A percentile compares a stretch with the other conserved stretches of the same genome.
phyloP scores from a whole-genome alignment of 331 rosid genomes.

The Telfairia occidentalis region DNA sequence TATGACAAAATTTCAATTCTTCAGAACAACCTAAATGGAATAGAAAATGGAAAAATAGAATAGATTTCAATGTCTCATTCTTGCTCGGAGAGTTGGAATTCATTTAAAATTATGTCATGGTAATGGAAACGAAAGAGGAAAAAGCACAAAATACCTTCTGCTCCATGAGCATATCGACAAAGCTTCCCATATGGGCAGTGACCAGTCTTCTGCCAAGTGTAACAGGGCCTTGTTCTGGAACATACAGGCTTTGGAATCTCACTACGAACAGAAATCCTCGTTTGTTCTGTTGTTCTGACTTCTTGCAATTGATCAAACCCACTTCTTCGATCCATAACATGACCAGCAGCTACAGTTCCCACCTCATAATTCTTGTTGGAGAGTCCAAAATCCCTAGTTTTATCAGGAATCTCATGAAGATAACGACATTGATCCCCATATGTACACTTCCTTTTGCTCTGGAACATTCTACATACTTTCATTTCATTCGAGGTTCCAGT shows the following conservation, averaged over 20 bases:
- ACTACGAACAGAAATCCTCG: not conserved
- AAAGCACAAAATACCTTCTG: conserved; percentile 1
- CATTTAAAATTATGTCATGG: not conserved
- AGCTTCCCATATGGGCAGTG: not conserved
- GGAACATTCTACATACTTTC: conserved; percentile 14
- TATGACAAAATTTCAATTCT: not conserved
- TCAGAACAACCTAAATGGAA: not conserved
- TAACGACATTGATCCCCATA: conserved; percentile 11
- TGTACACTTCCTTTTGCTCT: not conserved
- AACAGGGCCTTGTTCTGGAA: conserved; percentile 1
- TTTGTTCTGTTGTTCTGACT: not conserved
- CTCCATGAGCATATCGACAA: conserved; percentile 7
- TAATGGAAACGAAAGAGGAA: not conserved
- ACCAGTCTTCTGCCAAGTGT: conserved; percentile 3
- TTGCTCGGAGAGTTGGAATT: not conserved
- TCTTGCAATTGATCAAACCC: not conserved
- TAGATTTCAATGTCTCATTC: not conserved
- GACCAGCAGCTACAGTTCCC: not conserved
- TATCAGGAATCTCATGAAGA: conserved; percentile 3
- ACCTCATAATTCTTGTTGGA: not conserved
- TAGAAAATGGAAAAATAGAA: not conserved
- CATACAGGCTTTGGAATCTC: not conserved
- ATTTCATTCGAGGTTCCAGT: not conserved
- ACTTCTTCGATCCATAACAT: not conserved
- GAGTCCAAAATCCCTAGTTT: not conserved